Base-by-base conservation (phyloP, 2,329 filamentous ascomycete species). In the Alternaria arbusti region DNA sequence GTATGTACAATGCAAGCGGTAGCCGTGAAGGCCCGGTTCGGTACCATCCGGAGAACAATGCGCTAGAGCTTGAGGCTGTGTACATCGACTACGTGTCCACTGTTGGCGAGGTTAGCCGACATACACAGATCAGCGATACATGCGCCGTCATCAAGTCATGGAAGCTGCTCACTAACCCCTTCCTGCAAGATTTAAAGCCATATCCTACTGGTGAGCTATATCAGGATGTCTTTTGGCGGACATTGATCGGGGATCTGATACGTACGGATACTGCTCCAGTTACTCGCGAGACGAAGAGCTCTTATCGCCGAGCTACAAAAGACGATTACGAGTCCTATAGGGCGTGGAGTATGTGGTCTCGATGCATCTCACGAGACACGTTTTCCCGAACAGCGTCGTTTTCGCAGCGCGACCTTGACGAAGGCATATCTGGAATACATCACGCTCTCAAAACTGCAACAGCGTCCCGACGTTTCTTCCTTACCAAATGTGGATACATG, bases 301-400 rank as follows among this genome's bases (percentile, higher is more conserved):
- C 57, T 10, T 70, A 67, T 28, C 54, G 64, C 8, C 52, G 68
- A 51, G 68, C 70, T 5, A 67, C 22, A 13, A 43, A 25, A n/a
- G 51, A 59, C 1, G 66, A 72, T 26, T 46, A 40, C 17, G 54
- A 62, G 11, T 65, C 70, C 6, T 70, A 57, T 30, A 54, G 63
- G 15, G 64, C 70, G 1, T 70, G 70, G 68, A 60, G 56, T 5
- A 66, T 70, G 63, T 70, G 68, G 70, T 61, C 67, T 32, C 64
- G 70, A n/a, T 70, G 68, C 51, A 72, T 72, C 32, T 67, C 66
- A 1, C 66, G 68, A 22, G 70, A 72, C 30, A 71, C 68, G 0
- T 43, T 63, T 22, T 61, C 57, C 15, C 64, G 70, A 6, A 60
- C 59, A 11, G 68, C 63, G 10, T 52, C 46, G 11, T 70, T 72